Conservation (phyloP, 352 stramenopile genomes). For the Phytophthora lateralis region DNA sequence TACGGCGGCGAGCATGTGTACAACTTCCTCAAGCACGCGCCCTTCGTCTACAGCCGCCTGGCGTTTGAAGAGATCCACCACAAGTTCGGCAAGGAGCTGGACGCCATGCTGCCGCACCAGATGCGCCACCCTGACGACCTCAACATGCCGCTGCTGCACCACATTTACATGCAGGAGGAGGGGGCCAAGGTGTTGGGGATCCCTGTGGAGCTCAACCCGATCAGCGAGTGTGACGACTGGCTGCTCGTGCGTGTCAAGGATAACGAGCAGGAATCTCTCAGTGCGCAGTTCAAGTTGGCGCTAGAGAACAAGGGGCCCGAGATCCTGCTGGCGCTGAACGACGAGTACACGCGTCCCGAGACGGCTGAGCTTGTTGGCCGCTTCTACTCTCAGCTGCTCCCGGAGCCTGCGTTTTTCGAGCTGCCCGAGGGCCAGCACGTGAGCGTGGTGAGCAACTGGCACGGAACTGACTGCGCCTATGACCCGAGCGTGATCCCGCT, state of each 20-base stretch:
- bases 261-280: slow-evolving; percentile 44
- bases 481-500: slow-evolving; percentile 57
- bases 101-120: slow-evolving; percentile 64
- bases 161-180: slow-evolving; percentile 89
- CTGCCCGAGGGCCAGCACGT: slow-evolving; percentile 54
- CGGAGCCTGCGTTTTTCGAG: slow-evolving; percentile 57
- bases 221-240: slow-evolving; percentile 81
- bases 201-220: slow-evolving; percentile 70
- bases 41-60: slow-evolving; percentile 78
- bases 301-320: slow-evolving; percentile 59
- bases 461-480: slow-evolving; percentile 62
- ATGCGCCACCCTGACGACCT: slow-evolving; percentile 72
- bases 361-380: slow-evolving; percentile 57
- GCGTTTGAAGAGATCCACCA: slow-evolving; percentile 81
- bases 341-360: slow-evolving; percentile 65
- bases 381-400: slow-evolving; percentile 73
- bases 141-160: slow-evolving; percentile 83
- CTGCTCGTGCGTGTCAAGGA: slow-evolving; percentile 74
- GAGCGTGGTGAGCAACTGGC: slow-evolving; percentile 77
- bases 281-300: slow-evolving; percentile 40
- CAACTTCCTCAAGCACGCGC: slow-evolving; percentile 88
- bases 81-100: slow-evolving; percentile 60
- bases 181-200: slow-evolving; percentile 58
- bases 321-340: slow-evolving; percentile 79
- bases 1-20: slow-evolving; percentile 87